Conservation (phyloP, 129 eudicot genomes). For the Glebionis coronaria region DNA sequence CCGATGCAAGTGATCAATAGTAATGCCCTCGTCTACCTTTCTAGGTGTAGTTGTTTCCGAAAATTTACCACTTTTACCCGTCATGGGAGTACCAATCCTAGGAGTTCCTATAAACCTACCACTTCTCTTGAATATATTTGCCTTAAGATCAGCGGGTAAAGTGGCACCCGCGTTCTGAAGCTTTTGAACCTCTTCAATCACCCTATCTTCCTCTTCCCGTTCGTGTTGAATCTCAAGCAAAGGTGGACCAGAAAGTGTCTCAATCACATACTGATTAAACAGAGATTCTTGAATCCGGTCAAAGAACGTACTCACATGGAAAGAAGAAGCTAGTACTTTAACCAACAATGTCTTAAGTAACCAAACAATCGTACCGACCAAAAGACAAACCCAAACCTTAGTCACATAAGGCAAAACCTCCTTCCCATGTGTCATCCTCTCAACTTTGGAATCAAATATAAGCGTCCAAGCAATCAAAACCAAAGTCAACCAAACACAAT, state of each 20-base stretch:
- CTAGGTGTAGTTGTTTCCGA: constrained; percentile 35
- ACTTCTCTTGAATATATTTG: constrained; percentile 48
- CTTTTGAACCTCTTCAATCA: constrained; percentile 55
- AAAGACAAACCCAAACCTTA: constrained; percentile 47
- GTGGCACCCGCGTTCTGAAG: constrained; percentile 63
- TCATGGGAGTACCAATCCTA: constrained; percentile 29
- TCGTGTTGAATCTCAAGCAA: constrained; percentile 40
- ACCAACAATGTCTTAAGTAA: constrained; percentile 45
- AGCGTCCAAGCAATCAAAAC: constrained; percentile 65
- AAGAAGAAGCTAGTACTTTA: constrained; percentile 51
- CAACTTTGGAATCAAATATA: constrained; percentile 48
- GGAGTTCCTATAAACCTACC: constrained; percentile 50
- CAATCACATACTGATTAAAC: constrained; percentile 59
- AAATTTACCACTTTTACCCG: constrained; percentile 46
- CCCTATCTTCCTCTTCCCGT: constrained; percentile 53
- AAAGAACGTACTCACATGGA: constrained; percentile 58
- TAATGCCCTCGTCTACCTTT: constrained; percentile 49
- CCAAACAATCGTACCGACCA: constrained; percentile 53
- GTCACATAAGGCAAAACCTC: constrained; percentile 46
- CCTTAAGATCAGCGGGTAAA: constrained; percentile 63
- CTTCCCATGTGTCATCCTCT: constrained; percentile 26
- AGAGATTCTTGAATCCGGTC: constrained; percentile 63
- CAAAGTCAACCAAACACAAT: constrained; percentile 65
- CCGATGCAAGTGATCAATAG: constrained; percentile 75
- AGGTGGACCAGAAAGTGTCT: constrained; percentile 53